Conservation (phyloP, 371 early-diverging fungal species). For the Mucor sp. region DNA sequence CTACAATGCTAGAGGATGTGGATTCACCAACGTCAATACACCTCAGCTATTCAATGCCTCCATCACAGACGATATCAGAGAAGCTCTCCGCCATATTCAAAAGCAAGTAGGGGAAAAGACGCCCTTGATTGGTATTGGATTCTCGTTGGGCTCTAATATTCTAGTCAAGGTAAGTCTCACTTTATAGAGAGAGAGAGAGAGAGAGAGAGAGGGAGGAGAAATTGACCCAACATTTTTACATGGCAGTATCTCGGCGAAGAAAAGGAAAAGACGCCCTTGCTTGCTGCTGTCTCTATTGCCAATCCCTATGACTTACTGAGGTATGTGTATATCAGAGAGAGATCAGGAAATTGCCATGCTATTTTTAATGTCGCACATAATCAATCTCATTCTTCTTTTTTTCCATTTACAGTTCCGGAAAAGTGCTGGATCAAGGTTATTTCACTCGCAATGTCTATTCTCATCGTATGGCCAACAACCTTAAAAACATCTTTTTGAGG, state of each 20-base stretch:
- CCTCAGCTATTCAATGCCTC: conserved; percentile 78
- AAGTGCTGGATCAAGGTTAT: conserved; percentile 49
- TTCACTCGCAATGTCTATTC: conserved; percentile 67
- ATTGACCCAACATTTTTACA: too few species aligned
- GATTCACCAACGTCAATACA: conserved; percentile 65
- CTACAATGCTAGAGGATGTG: conserved; percentile 85
- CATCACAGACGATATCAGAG: conserved; percentile 76
- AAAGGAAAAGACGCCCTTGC: conserved; percentile 67
- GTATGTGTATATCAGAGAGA: conserved; percentile 26
- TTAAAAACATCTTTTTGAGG: conserved; percentile 64
- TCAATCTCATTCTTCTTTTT: background rate
- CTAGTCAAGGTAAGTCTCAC: conserved; percentile 75
- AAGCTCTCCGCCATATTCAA: conserved; percentile 55
- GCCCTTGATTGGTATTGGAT: conserved; percentile 75
- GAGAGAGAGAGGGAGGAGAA: background rate
- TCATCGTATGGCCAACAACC: conserved; percentile 67
- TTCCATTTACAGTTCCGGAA: conserved; percentile 32
- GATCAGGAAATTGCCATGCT: background rate
- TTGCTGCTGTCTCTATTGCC: conserved; percentile 72
- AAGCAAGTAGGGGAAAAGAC: conserved; percentile 54
- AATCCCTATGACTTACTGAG: conserved; percentile 77
- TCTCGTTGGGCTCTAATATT: conserved; percentile 85
- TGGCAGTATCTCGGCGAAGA: conserved; percentile 78
- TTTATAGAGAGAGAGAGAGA: too few species aligned
- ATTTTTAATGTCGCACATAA: conserved; percentile 4